Conservation (phyloP, 305 asterid genomes). For the Fraxinus latifolia region DNA sequence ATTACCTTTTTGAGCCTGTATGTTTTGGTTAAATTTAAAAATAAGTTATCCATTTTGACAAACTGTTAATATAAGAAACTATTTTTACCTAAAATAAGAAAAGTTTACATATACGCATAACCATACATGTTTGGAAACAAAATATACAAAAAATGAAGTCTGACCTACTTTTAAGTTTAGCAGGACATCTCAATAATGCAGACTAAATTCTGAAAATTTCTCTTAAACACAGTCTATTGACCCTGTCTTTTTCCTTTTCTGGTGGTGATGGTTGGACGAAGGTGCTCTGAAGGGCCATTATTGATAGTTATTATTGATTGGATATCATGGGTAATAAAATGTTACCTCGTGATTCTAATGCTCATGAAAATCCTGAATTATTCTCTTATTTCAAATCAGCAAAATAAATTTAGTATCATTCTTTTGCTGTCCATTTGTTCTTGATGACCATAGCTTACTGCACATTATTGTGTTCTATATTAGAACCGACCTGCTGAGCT, state of each 20-base stretch:
- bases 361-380: not conserved
- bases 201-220: not conserved
- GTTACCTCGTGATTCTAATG: not conserved
- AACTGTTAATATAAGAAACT: not conserved
- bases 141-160: not conserved
- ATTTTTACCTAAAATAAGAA: not conserved
- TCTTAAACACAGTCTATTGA: not conserved
- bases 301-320: not conserved
- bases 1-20: not conserved
- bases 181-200: not conserved
- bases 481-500: constrained; percentile 99
- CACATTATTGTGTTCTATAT: constrained; percentile 16
- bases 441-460: constrained; percentile 3
- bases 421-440: not conserved
- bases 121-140: not conserved
- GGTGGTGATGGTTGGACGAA: not conserved
- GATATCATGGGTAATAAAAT: not conserved
- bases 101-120: not conserved
- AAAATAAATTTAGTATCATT: not conserved
- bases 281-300: not conserved
- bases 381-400: not conserved
- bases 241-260: not conserved
- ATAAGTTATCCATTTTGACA: not conserved
- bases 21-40: not conserved
- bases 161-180: not conserved